Conservation (phyloP, 2,329 filamentous ascomycete genomes). For the Cylindrodendrum hubeiense region DNA sequence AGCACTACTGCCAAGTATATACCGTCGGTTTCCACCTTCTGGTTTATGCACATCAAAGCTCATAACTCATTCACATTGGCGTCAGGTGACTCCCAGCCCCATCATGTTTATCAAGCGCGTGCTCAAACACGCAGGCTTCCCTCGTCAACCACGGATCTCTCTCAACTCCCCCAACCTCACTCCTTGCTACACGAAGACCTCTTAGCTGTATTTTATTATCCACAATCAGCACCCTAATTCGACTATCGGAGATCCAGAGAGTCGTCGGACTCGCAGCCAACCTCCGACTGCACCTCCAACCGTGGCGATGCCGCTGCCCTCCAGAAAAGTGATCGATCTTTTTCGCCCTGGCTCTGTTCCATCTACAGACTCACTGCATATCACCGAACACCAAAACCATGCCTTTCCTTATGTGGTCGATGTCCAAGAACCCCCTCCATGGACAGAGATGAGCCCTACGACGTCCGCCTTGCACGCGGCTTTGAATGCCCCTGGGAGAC, state of each 20-base stretch:
- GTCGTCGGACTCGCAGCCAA: background rate
- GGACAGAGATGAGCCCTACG: background rate
- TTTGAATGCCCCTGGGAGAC: background rate
- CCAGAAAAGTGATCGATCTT: background rate
- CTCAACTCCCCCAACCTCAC: background rate
- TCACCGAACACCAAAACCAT: background rate
- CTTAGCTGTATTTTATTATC: background rate
- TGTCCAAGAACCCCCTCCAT: background rate
- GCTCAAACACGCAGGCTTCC: background rate
- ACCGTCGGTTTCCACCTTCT: background rate
- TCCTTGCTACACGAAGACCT: background rate
- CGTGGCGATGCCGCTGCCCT: background rate
- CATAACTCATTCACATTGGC: too few relatives aligned
- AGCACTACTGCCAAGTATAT: background rate
- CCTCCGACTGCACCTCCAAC: background rate
- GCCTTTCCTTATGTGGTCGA: background rate
- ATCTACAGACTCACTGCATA: background rate
- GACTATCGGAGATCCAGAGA: background rate
- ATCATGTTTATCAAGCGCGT: background rate
- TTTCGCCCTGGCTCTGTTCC: too few relatives aligned
- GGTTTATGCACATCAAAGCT: background rate
- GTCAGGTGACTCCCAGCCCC: background rate
- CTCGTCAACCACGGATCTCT: background rate
- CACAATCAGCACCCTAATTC: background rate
- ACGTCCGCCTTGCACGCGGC: background rate